Base-by-base conservation (phyloP, 768 basidiomycete genomes). In the Boletus coccyginus region DNA sequence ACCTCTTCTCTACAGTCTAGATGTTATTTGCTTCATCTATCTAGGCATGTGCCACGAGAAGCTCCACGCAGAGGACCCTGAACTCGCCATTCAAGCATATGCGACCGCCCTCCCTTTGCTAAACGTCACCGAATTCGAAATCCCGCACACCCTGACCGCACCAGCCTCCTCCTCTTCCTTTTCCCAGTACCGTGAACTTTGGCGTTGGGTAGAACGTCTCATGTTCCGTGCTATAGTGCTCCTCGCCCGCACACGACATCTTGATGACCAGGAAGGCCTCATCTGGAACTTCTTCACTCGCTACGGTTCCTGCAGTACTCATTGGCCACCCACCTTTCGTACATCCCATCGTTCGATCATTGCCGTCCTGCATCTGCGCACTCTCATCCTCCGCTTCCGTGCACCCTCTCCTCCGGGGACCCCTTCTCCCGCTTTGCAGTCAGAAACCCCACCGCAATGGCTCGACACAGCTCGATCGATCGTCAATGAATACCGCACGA, bases 261-360 rank as follows among this genome's bases (percentile, higher is more conserved):
- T 67, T 11, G 73, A 76, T 46, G 74, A 78, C 50, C 52, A 62
- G 7, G 63, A 66, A 21, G 71, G 73, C 44, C 75, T 75, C 11
- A 67, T 88, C n/a, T 89, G 86, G 86, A 73, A 73, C 5, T 80
- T 90, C 71, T 75, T 91, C 46, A 71, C 73, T 12, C 80, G 81
- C 48, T 92, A 92, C 66, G 77, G 75, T 36, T 64, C 77, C 1
- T 87, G 83, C 65, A 85, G 81, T 61, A 69, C 78, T 4, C 80
- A 83, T 61, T 96, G 92, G 92, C 90, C 91, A 7, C 71, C 90
- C 5, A 78, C 78, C 3, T 98, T 96, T 70, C 82, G 91, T 12
- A 80, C 92, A 43, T 75, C 74, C 10, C 90, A 94, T 66, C 83
- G 93, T 13, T 85, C 86, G 6, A 80, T 84, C 3, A 75, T 94